phyloP scores from a whole-genome alignment of 2,329 filamentous ascomycete genomes.

The Berkeleyomyces basicola region DNA sequence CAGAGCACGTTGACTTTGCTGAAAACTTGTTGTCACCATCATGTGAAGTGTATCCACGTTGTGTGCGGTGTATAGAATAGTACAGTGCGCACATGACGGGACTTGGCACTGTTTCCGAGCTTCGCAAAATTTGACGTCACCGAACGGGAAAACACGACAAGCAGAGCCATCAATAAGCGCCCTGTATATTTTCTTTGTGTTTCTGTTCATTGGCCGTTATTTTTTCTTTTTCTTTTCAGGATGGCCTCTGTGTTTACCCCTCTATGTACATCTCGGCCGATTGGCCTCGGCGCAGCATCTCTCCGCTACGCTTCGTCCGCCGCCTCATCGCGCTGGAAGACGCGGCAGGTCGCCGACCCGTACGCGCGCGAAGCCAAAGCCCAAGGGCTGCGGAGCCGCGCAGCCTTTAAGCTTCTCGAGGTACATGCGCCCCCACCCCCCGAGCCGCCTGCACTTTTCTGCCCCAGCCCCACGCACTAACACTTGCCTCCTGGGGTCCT shows the following conservation, averaged over 20 bases:
- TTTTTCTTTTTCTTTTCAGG: not conserved
- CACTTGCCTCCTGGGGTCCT: too few relatives aligned
- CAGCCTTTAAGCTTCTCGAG: slow-evolving; percentile 85
- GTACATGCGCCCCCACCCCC: slow-evolving; percentile 27
- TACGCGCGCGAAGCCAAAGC: slow-evolving; percentile 63
- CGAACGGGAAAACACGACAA: not conserved
- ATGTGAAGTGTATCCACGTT: not conserved
- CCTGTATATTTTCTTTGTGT: not conserved
- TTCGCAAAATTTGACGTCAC: not conserved
- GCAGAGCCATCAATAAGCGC: not conserved
- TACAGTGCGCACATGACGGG: not conserved
- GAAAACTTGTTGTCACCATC: not conserved
- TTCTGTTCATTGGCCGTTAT: not conserved
- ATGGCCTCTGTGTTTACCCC: not conserved
- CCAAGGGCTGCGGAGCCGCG: slow-evolving; percentile 69
- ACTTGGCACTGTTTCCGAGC: not conserved
- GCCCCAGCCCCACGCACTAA: not conserved
- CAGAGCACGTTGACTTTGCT: not conserved
- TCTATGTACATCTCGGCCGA: not conserved
- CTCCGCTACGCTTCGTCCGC: slow-evolving; percentile 11
- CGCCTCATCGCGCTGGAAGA: slow-evolving; percentile 49
- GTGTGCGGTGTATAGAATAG: too few relatives aligned
- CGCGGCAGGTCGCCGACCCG: slow-evolving; percentile 55
- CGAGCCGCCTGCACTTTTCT: not conserved
- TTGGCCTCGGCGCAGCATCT: not conserved